Percentiles rank a stretch among this genome's conserved stretches.
Conservation (phyloP, 2,329 filamentous ascomycete genomes). For the Pseudocercospora crystallina region DNA sequence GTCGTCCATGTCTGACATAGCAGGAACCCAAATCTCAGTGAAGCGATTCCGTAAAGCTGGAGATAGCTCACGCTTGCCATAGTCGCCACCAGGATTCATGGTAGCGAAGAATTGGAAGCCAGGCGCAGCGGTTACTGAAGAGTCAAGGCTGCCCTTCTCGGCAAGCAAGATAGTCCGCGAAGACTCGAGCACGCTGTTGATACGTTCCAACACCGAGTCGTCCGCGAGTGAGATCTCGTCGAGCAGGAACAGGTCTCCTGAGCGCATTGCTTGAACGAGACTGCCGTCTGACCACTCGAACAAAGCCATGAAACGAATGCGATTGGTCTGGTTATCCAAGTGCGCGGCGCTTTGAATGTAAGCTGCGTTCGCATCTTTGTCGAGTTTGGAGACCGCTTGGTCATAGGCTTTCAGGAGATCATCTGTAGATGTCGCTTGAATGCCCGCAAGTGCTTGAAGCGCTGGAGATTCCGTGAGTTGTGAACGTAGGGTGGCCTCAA, state of each 20-base stretch:
- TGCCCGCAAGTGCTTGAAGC: conserved; percentile 23
- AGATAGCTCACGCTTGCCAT: conserved; percentile 95
- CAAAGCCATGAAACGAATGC: conserved; percentile 72
- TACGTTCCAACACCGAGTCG: conserved; percentile 90
- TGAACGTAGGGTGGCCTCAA: conserved; percentile 64
- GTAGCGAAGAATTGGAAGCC: conserved; percentile 96
- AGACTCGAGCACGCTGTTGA: conserved; percentile 95
- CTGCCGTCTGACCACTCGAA: conserved; percentile 98
- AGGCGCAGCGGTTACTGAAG: conserved; percentile 69
- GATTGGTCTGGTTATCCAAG: conserved; percentile 44
- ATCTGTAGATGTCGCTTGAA: conserved; percentile 44
- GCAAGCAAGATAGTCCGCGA: conserved; percentile 82
- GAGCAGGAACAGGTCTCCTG: conserved; percentile 85
- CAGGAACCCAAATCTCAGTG: conserved; percentile 97
- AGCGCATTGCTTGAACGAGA: conserved; percentile 89
- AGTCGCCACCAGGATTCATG: conserved; percentile 99
- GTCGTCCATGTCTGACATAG: conserved; percentile 80
- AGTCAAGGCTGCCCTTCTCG: conserved; percentile 86
- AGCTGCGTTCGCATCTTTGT: conserved; percentile 13
- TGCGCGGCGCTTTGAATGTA: conserved; percentile 21
- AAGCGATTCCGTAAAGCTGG: conserved; percentile 94
- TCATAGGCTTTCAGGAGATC: conserved; percentile 62
- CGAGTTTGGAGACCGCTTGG: conserved; percentile 40
- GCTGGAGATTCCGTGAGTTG: conserved; percentile 54
- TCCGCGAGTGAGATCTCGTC: conserved; percentile 98